Base-by-base conservation (phyloP, 2,329 filamentous ascomycete species). In the Pestalotiopsis fici region DNA sequence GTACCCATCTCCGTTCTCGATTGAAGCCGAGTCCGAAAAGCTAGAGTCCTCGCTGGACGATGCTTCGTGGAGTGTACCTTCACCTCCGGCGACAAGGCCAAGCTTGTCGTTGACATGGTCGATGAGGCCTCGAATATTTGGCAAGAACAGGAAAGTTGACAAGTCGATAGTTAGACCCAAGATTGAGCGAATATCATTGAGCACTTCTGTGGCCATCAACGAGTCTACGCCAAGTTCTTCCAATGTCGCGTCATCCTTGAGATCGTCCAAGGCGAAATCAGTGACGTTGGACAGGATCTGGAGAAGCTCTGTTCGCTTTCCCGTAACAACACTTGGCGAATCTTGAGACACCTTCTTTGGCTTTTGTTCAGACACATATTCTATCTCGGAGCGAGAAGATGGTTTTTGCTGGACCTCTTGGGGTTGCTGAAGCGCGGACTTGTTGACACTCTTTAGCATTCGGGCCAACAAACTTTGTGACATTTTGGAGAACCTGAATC, bases 141-240 rank as follows among this genome's bases (percentile, higher is more conserved):
- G 50, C 31, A 72, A 67, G 39, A 69, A 66, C 0, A 71, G 25
- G 60, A 71, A 71, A n/a, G 47, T 71, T 3, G 69, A 64, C 21
- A 71, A 25, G 27, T 71, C 69, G 37, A 73, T 71, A 2, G 59
- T 67, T 5, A 72, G 23, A 11, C 66, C 66, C 28, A 71, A 37
- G 2, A 65, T 35, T 3, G 68, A 54, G 5, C 69, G 63, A 28
- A 73, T 66, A 9, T 72, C 71, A 3, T 39, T 66, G n/a, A 71
- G 25, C 13, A 72, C 57, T 55, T 72, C 72, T 1, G 70, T 73
- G 1, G 63, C 64, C 47, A 70, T 65, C 9, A 74, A 21, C 0
- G 72, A 74, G 43, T 74, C 72, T 15, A 74, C 65, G 1, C 71
- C 70, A 13, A 74, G 65, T 4, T 73, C 71, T 9, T 65, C 60